Evolutionary conservation across 352 stramenopile genomes (phyloP), one percentile per base, ranked within the genome.

Genomic region (Globisporangium echinulatum): DNA sequence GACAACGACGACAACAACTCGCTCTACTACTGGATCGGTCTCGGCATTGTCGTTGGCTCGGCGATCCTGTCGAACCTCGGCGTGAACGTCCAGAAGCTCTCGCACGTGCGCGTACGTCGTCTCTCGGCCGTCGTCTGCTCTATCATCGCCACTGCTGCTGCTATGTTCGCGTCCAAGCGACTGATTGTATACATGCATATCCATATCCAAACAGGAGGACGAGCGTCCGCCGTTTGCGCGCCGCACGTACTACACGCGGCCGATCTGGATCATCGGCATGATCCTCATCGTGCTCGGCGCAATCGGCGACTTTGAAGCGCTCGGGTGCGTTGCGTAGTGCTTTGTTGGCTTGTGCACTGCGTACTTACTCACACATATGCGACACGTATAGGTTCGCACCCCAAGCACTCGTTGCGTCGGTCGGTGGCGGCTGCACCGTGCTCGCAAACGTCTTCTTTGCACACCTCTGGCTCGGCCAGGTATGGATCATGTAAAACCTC

Each of bases 391-490:
- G 77, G 1, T 96, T 96, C 62, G 88, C 86, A 11, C 84, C 88
- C 9, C 88, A 96, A 61, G 77, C 82, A 39, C 78, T 96, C 1
- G 87, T 96, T 19, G 87, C 88, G 42, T 85, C 88, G 0, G 86
- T 95, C 7, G 88, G 88, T 5, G 84, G 84, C 13, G 85, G 86
- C 47, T 93, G 86, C 61, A 96, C 88, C 0, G 82, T 96, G 46
- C 71, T 96, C 8, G 84, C 85, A 43, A 96, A 96, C 56, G 84
- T 96, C 4, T 92, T 96, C 58, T 96, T 96, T 56, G 86, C 84
- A 9, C 82, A 94, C 52, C 55, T 90, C 58, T 92, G 85, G 85
- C 76, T 96, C 55, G 82, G 84, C 8, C 82, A 94, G 72, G 71
- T 77, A 52, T 47, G 51, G 14, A 25, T 17, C 47, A 4, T 64